phyloP scores from a whole-genome alignment of 345 rosid species.

The Corymbia maculata region DNA sequence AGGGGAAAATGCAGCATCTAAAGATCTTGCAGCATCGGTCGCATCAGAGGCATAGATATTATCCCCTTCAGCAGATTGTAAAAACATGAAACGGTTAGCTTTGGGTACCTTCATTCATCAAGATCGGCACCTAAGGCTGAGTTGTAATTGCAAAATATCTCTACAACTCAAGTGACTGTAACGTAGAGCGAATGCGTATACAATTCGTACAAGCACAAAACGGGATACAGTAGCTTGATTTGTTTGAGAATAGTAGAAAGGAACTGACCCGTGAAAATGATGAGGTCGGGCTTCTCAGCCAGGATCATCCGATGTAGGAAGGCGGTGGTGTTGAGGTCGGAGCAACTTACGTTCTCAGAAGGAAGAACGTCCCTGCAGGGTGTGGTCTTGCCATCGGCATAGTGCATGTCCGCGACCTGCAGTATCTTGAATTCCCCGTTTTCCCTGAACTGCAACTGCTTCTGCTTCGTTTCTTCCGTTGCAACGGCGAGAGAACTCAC shows the following conservation, averaged over 20 bases:
- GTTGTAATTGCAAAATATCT: background rate
- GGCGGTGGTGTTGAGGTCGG: conserved; percentile 83
- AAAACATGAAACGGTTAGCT: background rate
- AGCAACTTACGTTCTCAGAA: conserved; percentile 38
- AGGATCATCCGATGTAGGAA: conserved; percentile 59
- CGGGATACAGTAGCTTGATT: background rate
- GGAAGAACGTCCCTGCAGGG: conserved; percentile 47
- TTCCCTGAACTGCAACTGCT: conserved; percentile 35
- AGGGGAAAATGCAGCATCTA: conserved; percentile 65
- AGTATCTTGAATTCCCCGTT: conserved; percentile 74
- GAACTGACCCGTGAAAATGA: conserved; percentile 72
- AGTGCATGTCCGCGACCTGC: conserved; percentile 94
- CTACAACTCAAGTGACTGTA: no score
- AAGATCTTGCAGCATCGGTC: conserved; percentile 48
- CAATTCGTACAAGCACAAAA: background rate
- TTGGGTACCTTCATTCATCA: background rate
- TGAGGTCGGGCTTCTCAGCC: conserved; percentile 75
- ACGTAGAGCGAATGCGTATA: background rate
- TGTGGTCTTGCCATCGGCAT: conserved; percentile 52
- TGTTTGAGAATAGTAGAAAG: background rate
- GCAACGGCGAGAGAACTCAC: background rate
- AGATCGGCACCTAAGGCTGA: background rate
- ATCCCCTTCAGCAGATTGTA: conserved; percentile 40
- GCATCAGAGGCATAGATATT: conserved; percentile 59
- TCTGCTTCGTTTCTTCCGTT: background rate